These are phyloP conservation scores for Fusarium haematococcum DNA, from an alignment of 2,329 filamentous ascomycete species.

Conservation along the genomic window DNA sequence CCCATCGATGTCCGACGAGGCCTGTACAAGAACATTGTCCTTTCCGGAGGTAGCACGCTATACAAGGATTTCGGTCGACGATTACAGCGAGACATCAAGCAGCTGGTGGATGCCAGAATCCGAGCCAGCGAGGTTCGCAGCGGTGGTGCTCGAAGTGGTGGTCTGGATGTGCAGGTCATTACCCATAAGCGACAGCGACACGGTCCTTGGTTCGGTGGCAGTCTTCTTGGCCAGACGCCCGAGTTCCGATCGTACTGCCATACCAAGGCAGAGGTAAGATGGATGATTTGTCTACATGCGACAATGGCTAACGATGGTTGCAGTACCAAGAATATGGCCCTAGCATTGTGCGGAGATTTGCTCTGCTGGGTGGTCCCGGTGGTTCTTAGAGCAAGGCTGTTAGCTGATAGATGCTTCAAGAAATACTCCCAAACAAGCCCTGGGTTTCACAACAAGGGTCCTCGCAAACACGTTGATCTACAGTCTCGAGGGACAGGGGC, in stretches of 20 bases:
- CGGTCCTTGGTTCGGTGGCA: conserved; percentile 98
- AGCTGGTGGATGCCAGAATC: conserved; percentile 93
- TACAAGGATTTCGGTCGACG: conserved; percentile 99
- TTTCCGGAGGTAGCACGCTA: conserved; percentile 95
- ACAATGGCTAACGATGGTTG: conserved; percentile 19
- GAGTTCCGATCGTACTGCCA: conserved; percentile 99
- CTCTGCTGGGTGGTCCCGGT: conserved; percentile 90
- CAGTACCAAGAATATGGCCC: conserved; percentile 96
- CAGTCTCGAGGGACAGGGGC: conserved; percentile 1
- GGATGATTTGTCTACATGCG: not conserved
- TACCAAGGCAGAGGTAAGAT: conserved; percentile 79
- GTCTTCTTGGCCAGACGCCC: conserved; percentile 93
- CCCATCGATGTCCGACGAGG: conserved; percentile 97
- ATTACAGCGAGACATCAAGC: conserved; percentile 96
- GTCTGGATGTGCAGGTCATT: conserved; percentile 96
- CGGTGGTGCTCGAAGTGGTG: conserved; percentile 91
- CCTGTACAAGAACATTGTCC: conserved; percentile 99
- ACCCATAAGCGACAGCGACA: conserved; percentile 97
- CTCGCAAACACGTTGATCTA: not conserved
- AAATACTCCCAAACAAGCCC: conserved; percentile 17
- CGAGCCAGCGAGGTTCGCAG: conserved; percentile 91
- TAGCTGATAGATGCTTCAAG: conserved; percentile 33
- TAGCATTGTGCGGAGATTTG: conserved; percentile 94
- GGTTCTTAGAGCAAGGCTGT: conserved; percentile 67
- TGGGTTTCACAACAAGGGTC: conserved; percentile 9